These are phyloP conservation scores for Citrus hindsii DNA, from an alignment of 345 rosid species.

Conservation along the genomic window DNA sequence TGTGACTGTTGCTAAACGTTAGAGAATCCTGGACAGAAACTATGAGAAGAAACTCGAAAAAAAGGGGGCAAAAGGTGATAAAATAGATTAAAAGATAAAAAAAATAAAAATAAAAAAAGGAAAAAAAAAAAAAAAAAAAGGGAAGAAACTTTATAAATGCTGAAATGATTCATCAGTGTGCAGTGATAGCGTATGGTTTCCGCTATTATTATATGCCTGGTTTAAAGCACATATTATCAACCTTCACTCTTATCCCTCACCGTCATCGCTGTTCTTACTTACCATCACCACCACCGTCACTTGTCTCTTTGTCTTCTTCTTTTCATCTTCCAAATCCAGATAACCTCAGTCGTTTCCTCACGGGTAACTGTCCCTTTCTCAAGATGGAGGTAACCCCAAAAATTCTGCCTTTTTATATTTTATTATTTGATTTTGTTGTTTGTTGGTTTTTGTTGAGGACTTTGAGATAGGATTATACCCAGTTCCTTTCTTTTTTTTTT, in stretches of 20 bases:
- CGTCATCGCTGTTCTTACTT: slow-evolving; percentile 18
- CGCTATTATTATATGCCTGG: slow-evolving; percentile 36
- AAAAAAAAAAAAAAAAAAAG: not conserved
- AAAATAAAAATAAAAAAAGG: not conserved
- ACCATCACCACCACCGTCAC: not conserved
- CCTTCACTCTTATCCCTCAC: slow-evolving; percentile 14
- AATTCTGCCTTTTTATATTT: not conserved
- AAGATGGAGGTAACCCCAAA: slow-evolving; percentile 62
- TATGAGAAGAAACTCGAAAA: slow-evolving; percentile 23
- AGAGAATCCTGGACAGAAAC: not conserved
- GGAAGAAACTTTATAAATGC: slow-evolving; percentile 4
- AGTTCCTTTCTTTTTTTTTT: not conserved
- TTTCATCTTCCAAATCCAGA: slow-evolving; percentile 19
- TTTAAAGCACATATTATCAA: slow-evolving; percentile 28
- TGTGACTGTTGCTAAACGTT: not conserved
- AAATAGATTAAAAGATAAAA: not conserved
- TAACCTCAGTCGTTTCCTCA: slow-evolving; percentile 18
- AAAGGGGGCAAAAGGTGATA: not conserved
- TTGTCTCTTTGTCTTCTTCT: slow-evolving; percentile 17
- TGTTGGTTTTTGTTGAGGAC: not conserved
- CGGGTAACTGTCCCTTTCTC: slow-evolving; percentile 42
- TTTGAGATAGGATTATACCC: not conserved
- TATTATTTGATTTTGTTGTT: too few relatives aligned
- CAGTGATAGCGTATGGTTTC: slow-evolving; percentile 39
- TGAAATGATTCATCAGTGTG: slow-evolving; percentile 20